These are phyloP conservation scores for Boletus smithii DNA, from an alignment of 1,284 basidiomycete species.

Conservation along the genomic window DNA sequence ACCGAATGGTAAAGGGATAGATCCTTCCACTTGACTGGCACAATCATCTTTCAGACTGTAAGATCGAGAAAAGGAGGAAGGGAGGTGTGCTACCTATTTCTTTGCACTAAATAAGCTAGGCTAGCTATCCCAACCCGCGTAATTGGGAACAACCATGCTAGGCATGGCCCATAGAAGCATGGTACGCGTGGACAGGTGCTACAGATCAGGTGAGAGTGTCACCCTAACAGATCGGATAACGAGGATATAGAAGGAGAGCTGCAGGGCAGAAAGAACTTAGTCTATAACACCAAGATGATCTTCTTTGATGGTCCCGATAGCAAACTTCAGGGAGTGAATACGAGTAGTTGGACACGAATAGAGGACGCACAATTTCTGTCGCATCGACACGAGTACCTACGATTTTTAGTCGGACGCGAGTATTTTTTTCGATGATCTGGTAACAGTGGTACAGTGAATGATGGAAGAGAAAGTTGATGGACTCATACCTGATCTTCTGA, in stretches of 20 bases:
- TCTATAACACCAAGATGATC: slow-evolving; percentile 88
- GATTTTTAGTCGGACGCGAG: slow-evolving; percentile 89
- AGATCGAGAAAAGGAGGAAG: too few relatives aligned
- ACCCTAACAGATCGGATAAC: background rate
- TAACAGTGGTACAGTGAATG: background rate
- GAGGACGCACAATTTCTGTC: slow-evolving; percentile 83
- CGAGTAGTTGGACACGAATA: background rate
- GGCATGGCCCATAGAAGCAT: background rate
- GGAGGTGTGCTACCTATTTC: background rate
- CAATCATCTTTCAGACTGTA: too few relatives aligned
- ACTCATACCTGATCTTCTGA: slow-evolving; percentile 77
- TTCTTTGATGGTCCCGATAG: slow-evolving; percentile 93
- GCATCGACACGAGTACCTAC: slow-evolving; percentile 97
- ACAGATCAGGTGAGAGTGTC: slow-evolving; percentile 3
- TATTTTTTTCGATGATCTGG: slow-evolving; percentile 90
- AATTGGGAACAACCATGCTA: background rate
- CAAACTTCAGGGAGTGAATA: slow-evolving; percentile 55
- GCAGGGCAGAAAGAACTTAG: slow-evolving; percentile 23
- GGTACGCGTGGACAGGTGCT: background rate
- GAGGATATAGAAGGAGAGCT: background rate
- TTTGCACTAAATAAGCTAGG: background rate
- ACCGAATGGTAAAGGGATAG: too few relatives aligned
- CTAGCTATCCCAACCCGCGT: background rate
- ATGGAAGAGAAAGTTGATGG: background rate
- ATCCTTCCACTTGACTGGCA: too few relatives aligned